Percentiles rank a stretch among this genome's conserved stretches.
phyloP scores from a whole-genome alignment of 345 rosid species.

The Dipteronia sinensis region DNA sequence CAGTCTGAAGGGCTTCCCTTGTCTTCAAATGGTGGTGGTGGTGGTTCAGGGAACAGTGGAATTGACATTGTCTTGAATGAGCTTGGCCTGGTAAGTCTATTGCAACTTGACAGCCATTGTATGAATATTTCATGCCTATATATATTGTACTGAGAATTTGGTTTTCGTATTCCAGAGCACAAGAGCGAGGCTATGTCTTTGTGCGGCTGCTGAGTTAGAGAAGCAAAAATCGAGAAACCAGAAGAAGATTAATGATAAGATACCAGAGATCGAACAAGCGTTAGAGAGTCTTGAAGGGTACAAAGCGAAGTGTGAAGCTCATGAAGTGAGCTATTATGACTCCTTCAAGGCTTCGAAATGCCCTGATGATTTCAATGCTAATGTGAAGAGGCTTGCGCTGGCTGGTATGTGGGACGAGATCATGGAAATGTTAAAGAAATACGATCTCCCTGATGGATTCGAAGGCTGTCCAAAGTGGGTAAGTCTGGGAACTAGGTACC shows the following conservation, averaged over 20 bases:
- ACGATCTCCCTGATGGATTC: constrained; percentile 65
- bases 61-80: constrained; percentile 37
- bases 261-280: constrained; percentile 21
- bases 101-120: background rate
- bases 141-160: background rate
- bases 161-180: constrained; percentile 44
- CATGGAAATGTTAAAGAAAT: constrained; percentile 58
- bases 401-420: constrained; percentile 79
- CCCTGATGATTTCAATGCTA: constrained; percentile 60
- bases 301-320: constrained; percentile 34
- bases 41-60: constrained; percentile 13
- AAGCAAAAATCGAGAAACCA: constrained; percentile 48
- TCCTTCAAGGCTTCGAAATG: constrained; percentile 51
- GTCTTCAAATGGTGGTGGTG: constrained; percentile 28
- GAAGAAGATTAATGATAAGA: constrained; percentile 24
- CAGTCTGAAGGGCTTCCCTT: constrained; percentile 38
- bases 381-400: constrained; percentile 63
- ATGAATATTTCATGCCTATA: background rate
- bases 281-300: constrained; percentile 33
- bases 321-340: constrained; percentile 55
- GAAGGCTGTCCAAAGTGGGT: constrained; percentile 48
- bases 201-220: constrained; percentile 58
- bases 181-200: constrained; percentile 57
- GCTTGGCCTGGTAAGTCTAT: constrained; percentile 66
- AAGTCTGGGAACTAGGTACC: constrained; percentile 46